Base-by-base conservation (phyloP, 2,329 filamentous ascomycete species). In the Mycosphaerella sp. region DNA sequence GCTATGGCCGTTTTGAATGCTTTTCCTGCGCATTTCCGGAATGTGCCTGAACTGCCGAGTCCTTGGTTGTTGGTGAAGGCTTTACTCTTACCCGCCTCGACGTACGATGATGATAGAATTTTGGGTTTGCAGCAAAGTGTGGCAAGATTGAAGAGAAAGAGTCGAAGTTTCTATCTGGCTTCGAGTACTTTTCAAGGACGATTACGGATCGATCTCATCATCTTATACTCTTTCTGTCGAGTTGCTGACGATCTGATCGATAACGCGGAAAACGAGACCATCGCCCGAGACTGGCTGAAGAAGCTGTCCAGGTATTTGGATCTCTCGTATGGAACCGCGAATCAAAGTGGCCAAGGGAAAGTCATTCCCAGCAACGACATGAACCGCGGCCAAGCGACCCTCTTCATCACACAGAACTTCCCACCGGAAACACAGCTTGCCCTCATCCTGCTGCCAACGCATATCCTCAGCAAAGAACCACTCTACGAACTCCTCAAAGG, bases 201-300 rank as follows among this genome's bases (percentile, higher is more conserved):
- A 23, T 72, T 89, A 6, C 78, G 85, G 4, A 82, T 85, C 31
- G 85, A 89, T 60, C 67, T 89, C 10, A 77, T 87, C 26, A 70
- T 86, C 1, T 70, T 89, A 3, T 89, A 89, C 64, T 86, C 84
- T 0, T 89, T 87, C 65, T 89, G 86, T 62, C 78, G 86, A 9
- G 80, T 87, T 8, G 84, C 84, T 1, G 86, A 89, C 65, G 85
- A 89, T 62, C 73, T 89, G 4, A 79, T 89, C 7, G 86, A 89
- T 60, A 79, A 87, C 55, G 80, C 85, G 0, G 62, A 70, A 1
- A 75, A 74, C 1, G 66, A 73, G 1, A 64, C 72, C 0, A 80
- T 84, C 60, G 82, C 83, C 5, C 69, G 71, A 26, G 62, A 70
- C 7, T 86, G 83, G 78, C 80, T 87, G 44, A 65, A 70, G 12